Evolutionary conservation across 345 rosid species (phyloP).

Genomic region (Camelina hispida): DNA sequence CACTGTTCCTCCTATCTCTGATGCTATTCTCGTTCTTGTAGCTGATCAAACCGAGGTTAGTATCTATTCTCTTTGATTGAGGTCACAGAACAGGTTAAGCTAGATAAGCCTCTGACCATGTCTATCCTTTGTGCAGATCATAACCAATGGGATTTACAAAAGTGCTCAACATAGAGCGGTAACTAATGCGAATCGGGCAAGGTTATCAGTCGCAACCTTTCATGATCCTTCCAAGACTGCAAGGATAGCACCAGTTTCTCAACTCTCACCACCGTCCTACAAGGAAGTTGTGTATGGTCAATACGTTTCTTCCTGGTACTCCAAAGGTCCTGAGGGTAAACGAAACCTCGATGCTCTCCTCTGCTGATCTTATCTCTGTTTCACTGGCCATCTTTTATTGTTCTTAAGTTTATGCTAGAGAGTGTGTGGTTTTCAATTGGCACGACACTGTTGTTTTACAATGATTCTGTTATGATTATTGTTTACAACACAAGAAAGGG

Average conservation of each 20-base stretch:
- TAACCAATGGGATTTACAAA: constrained; percentile 75
- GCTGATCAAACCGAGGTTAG: constrained; percentile 95
- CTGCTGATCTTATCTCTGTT: constrained; percentile 24
- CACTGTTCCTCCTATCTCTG: constrained; percentile 58
- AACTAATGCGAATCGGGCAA: constrained; percentile 62
- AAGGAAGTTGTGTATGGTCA: constrained; percentile 63
- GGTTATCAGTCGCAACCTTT: constrained; percentile 83
- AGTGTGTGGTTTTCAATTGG: constrained; percentile 1
- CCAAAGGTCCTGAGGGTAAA: constrained; percentile 80
- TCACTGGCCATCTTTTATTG: not conserved
- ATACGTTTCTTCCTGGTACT: constrained; percentile 80
- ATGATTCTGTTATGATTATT: not conserved
- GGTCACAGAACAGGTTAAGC: not conserved
- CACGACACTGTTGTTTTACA: not conserved
- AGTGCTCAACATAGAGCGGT: constrained; percentile 76
- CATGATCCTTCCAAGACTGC: constrained; percentile 81
- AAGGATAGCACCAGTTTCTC: constrained; percentile 63
- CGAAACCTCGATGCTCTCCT: constrained; percentile 73
- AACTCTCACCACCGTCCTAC: constrained; percentile 52
- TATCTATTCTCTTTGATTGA: constrained; percentile 22
- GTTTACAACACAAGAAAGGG: not conserved
- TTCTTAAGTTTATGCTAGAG: not conserved
- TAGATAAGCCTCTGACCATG: constrained; percentile 16
- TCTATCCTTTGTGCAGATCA: constrained; percentile 52
- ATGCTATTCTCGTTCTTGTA: constrained; percentile 72